phyloP scores from a whole-genome alignment of 225 moss, liverwort and hornwort species.

The Neckera pumila region DNA sequence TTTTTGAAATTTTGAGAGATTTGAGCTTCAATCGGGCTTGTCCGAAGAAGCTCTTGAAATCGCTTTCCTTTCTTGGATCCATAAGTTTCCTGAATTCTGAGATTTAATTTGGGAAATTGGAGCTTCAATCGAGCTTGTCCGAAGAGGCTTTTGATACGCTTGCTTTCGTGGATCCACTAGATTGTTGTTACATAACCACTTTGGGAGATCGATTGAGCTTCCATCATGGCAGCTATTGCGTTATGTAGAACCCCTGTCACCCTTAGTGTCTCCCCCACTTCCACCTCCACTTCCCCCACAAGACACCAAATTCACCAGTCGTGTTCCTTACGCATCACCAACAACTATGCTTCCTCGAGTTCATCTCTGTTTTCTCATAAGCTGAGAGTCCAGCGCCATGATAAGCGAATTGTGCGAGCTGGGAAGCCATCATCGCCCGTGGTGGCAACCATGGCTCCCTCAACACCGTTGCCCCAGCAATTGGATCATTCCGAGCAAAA shows the following conservation, averaged over 20 bases:
- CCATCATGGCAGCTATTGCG: constrained; percentile 17
- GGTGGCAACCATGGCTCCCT: constrained; percentile 29
- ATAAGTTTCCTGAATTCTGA: not conserved
- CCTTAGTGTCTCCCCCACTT: not conserved
- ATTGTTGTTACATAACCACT: not conserved
- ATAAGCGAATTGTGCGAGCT: not conserved
- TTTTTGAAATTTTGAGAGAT: not conserved
- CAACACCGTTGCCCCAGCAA: constrained; percentile 2
- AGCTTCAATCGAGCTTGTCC: not conserved
- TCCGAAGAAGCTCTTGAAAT: not conserved
- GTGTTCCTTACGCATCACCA: not conserved
- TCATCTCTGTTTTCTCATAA: constrained; percentile 6
- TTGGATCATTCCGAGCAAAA: constrained; percentile 5
- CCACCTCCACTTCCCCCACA: not conserved
- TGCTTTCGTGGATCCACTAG: not conserved
- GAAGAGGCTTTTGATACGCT: not conserved
- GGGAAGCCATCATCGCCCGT: not conserved
- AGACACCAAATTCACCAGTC: not conserved
- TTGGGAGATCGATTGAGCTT: not conserved
- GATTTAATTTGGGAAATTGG: not conserved
- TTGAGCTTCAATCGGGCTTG: not conserved
- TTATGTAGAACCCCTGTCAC: not conserved
- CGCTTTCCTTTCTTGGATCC: not conserved
- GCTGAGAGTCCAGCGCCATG: not conserved
- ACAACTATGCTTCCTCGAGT: constrained; percentile 4